These are phyloP conservation scores for Juncus inflexus DNA, from an alignment of 176 grass and related monocot genomes.

Conservation along the genomic window DNA sequence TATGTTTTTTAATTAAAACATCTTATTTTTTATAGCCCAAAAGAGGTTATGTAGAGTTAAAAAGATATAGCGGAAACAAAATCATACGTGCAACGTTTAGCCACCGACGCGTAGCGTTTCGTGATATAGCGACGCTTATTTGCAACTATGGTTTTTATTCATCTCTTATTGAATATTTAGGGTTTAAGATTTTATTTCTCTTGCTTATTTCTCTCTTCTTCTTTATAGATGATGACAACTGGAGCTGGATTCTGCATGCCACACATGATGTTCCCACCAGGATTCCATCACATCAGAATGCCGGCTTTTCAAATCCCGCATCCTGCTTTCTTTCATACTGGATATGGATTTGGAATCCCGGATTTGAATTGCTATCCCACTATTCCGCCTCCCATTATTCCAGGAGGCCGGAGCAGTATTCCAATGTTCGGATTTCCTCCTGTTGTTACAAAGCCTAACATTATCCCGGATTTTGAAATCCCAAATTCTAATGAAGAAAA, in stretches of 20 bases:
- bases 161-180: not conserved
- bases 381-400: not conserved
- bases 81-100: no score
- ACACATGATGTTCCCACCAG: conserved; percentile 20
- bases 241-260: conserved; percentile 16
- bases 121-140: no score
- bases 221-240: conserved; percentile 20
- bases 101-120: no score
- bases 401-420: not conserved
- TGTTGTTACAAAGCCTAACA: not conserved
- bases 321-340: conserved; percentile 5
- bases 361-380: conserved; percentile 8
- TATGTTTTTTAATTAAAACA: not conserved
- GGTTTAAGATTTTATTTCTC: not conserved
- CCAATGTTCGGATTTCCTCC: not conserved
- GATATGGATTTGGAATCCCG: conserved; percentile 15
- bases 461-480: not conserved
- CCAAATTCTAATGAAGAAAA: not conserved
- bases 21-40: not conserved
- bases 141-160: not conserved
- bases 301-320: no score
- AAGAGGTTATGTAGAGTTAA: no score
- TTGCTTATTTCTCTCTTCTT: no score
- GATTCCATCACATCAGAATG: conserved; percentile 22
- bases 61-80: no score